A percentile compares a stretch with the other conserved stretches of the same genome.
Evolutionary conservation across 345 rosid species (phyloP).

Genomic region (Brassica carinata): DNA sequence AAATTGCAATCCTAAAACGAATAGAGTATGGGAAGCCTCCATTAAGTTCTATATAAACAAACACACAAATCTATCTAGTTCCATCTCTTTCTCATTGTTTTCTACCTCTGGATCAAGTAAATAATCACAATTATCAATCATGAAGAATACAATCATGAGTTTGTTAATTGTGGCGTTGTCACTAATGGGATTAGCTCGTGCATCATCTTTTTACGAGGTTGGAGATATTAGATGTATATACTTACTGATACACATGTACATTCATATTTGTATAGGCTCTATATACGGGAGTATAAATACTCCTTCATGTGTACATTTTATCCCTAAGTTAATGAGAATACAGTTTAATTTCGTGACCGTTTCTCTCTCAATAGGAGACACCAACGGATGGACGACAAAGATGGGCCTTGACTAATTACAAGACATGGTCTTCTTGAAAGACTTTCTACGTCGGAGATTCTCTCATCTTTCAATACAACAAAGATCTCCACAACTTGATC

Average conservation of each 20-base stretch:
- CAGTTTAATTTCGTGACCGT: no score
- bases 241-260: no score
- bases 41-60: not conserved
- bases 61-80: not conserved
- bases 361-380: no score
- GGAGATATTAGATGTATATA: no score
- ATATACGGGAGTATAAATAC: no score
- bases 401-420: constrained; percentile 22
- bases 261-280: no score
- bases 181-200: not conserved
- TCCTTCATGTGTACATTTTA: no score
- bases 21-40: not conserved
- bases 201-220: constrained; percentile 12
- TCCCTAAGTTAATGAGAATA: no score
- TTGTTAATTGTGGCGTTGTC: constrained; percentile 18
- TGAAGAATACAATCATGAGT: constrained; percentile 21
- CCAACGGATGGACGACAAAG: constrained; percentile 26
- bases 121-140: constrained; percentile 5
- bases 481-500: constrained; percentile 1
- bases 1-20: not conserved
- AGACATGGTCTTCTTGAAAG: constrained; percentile 40
- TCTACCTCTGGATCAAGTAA: not conserved
- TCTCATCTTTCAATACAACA: constrained; percentile 26
- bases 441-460: constrained; percentile 31
- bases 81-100: constrained; percentile 2